A percentile compares a stretch with the other conserved stretches of the same genome.
Evolutionary conservation across 345 rosid species (phyloP).

Genomic region (Noccaea bulbosa): DNA sequence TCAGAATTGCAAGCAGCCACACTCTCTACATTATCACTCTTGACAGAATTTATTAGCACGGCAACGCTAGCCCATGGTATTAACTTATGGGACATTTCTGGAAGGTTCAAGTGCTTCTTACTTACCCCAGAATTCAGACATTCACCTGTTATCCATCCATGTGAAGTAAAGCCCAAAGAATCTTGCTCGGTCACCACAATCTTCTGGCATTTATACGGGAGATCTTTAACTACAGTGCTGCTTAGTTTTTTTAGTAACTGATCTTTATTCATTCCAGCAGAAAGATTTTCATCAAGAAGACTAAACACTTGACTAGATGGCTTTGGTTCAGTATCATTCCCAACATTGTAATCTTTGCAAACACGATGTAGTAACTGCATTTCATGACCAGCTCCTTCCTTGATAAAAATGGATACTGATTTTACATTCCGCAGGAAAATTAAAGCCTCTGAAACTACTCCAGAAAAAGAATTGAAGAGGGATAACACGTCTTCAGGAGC

Average conservation of each 20-base stretch:
- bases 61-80: slow-evolving; percentile 98
- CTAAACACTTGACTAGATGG: slow-evolving; percentile 57
- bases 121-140: slow-evolving; percentile 62
- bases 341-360: slow-evolving; percentile 57
- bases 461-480: slow-evolving; percentile 79
- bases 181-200: slow-evolving; percentile 79
- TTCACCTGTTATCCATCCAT: slow-evolving; percentile 93
- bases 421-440: slow-evolving; percentile 86
- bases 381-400: slow-evolving; percentile 80
- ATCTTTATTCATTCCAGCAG: slow-evolving; percentile 74
- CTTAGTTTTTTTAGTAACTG: slow-evolving; percentile 71
- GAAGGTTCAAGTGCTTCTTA: slow-evolving; percentile 46
- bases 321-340: slow-evolving; percentile 57
- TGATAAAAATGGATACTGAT: slow-evolving; percentile 68
- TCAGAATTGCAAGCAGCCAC: slow-evolving; percentile 44
- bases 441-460: slow-evolving; percentile 75
- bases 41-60: slow-evolving; percentile 72
- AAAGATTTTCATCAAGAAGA: slow-evolving; percentile 59
- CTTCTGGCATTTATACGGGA: slow-evolving; percentile 74
- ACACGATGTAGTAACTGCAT: slow-evolving; percentile 83
- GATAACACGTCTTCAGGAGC: slow-evolving; percentile 84
- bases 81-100: slow-evolving; percentile 65
- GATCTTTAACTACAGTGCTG: slow-evolving; percentile 57
- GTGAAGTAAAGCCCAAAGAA: slow-evolving; percentile 58
- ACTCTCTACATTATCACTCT: slow-evolving; percentile 40